Percentiles rank a stretch among this genome's conserved stretches.
phyloP scores from a whole-genome alignment of 2,329 filamentous ascomycete genomes.

The Sarocladiaceae sp. region DNA sequence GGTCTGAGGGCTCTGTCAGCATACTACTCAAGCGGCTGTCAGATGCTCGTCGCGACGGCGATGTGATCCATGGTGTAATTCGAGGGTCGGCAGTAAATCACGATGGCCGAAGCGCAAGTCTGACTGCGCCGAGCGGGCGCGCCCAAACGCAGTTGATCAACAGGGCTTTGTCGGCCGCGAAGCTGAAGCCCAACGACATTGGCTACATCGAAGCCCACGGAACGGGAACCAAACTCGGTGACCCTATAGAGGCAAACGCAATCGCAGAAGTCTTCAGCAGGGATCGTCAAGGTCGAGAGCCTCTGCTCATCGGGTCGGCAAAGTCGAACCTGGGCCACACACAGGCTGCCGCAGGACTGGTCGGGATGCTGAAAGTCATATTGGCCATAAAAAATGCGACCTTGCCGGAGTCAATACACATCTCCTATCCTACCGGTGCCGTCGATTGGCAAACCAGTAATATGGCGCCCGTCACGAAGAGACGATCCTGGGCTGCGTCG shows the following conservation, averaged over 20 bases:
- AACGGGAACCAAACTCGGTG: slow-evolving; percentile 15
- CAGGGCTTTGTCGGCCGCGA: slow-evolving; percentile 10
- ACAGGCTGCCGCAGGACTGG: slow-evolving; percentile 56
- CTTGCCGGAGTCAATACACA: slow-evolving; percentile 31
- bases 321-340: slow-evolving; percentile 64
- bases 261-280: slow-evolving; percentile 16
- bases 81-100: slow-evolving; percentile 28
- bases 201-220: slow-evolving; percentile 20
- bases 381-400: slow-evolving; percentile 21
- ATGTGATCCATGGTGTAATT: slow-evolving; percentile 30
- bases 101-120: slow-evolving; percentile 35
- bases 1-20: slow-evolving; percentile 15
- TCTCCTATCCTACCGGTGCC: slow-evolving; percentile 13
- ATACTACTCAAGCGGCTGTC: slow-evolving; percentile 39
- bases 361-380: slow-evolving; percentile 52
- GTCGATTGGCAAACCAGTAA: slow-evolving; percentile 13
- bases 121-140: slow-evolving; percentile 32
- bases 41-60: slow-evolving; percentile 36
- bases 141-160: slow-evolving; percentile 33
- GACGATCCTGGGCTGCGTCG: slow-evolving; percentile 8
- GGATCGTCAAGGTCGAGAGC: slow-evolving; percentile 12
- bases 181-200: slow-evolving; percentile 25
- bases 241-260: slow-evolving; percentile 21
- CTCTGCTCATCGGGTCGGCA: slow-evolving; percentile 35
- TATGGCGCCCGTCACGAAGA: slow-evolving; percentile 12